Percentiles rank a stretch among this genome's conserved stretches.
phyloP scores from a whole-genome alignment of 306 rosid genomes.

The Quercus variabilis region DNA sequence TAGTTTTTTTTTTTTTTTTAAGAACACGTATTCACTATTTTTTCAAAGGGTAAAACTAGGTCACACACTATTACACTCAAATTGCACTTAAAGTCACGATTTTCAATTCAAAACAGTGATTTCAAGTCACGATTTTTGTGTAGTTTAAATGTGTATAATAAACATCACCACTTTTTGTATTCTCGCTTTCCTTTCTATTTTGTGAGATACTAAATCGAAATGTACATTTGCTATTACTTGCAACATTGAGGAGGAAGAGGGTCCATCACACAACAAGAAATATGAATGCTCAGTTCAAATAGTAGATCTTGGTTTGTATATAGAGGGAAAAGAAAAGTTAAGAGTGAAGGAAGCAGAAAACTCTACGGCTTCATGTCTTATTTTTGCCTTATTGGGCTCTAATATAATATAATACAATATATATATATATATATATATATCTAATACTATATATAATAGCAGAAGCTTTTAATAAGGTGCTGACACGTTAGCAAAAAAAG shows the following conservation, averaged over 20 bases:
- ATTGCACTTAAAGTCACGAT: too few relatives aligned
- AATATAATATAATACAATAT: not conserved
- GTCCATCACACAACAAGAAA: constrained; percentile 53
- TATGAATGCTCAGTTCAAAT: constrained; percentile 45
- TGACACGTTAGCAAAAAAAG: too few relatives aligned
- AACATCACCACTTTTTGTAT: not conserved
- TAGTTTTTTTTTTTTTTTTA: too few relatives aligned
- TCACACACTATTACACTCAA: too few relatives aligned
- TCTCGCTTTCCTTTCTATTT: not conserved
- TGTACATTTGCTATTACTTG: constrained; percentile 6
- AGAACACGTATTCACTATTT: too few relatives aligned
- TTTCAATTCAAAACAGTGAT: too few relatives aligned
- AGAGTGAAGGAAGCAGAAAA: constrained; percentile 52
- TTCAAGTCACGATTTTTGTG: too few relatives aligned
- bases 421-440: too few relatives aligned
- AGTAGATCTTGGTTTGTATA: constrained; percentile 14
- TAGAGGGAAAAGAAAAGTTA: constrained; percentile 36
- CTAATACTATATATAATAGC: too few relatives aligned
- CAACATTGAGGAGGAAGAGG: constrained; percentile 52
- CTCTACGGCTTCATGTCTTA: constrained; percentile 73
- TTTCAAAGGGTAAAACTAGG: too few relatives aligned
- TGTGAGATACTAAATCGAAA: too few relatives aligned
- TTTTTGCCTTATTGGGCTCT: constrained; percentile 38
- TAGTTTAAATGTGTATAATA: not conserved
- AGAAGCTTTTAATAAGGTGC: too few relatives aligned